A percentile compares a stretch with the other conserved stretches of the same genome.
Evolutionary conservation across 495 filamentous ascomycete genomes (phyloP).

Genomic region (Penicillium mononematosum): DNA sequence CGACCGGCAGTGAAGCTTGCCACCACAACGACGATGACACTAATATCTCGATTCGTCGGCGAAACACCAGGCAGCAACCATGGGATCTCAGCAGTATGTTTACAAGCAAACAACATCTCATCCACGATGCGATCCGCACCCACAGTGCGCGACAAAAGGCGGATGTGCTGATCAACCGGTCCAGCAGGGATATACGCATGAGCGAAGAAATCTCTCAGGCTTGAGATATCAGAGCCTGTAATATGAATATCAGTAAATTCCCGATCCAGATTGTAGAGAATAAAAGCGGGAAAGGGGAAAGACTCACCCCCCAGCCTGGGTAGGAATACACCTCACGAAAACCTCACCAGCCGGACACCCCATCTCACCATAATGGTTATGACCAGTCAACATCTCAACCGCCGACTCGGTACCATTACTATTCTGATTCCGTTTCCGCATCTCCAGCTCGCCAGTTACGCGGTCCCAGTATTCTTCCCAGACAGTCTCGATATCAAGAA

Average conservation of each 20-base stretch:
- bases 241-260: not conserved
- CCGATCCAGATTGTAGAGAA: not conserved
- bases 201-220: conserved; percentile 63
- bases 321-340: conserved; percentile 32
- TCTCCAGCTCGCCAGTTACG: conserved; percentile 17
- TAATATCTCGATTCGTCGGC: conserved; percentile 63
- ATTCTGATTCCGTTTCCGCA: not conserved
- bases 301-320: conserved; percentile 46
- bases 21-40: conserved; percentile 67
- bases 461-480: conserved; percentile 55
- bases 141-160: conserved; percentile 68
- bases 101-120: conserved; percentile 59
- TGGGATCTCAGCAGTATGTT: conserved; percentile 66
- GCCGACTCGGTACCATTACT: conserved; percentile 8
- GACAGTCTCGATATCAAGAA: conserved; percentile 57
- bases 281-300: not conserved
- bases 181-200: conserved; percentile 69
- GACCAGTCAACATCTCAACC: conserved; percentile 13
- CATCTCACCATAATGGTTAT: conserved; percentile 13
- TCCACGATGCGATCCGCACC: conserved; percentile 59
- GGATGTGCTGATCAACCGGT: conserved; percentile 60
- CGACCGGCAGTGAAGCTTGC: conserved; percentile 71
- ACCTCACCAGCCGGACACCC: conserved; percentile 9
- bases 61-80: conserved; percentile 78
- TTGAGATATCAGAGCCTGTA: conserved; percentile 24